Evolutionary conservation across 257 asterid genomes (phyloP).

Genomic region (Primulina eburnea): DNA sequence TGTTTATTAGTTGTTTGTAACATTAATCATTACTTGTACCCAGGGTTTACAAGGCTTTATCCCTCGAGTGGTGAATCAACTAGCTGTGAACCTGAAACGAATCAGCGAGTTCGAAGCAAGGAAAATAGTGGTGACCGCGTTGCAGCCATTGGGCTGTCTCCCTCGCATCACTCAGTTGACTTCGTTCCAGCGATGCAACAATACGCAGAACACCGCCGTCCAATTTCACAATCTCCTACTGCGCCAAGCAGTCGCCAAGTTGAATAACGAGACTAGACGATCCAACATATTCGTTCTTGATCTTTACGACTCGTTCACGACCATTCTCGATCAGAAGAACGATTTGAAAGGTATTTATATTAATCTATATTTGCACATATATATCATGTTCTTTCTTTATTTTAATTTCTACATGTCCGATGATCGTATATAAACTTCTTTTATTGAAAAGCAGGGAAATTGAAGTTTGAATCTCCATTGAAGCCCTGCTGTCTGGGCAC

Average conservation of each 20-base stretch:
- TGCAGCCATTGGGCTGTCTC: slow-evolving; percentile 83
- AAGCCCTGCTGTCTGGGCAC: slow-evolving; percentile 76
- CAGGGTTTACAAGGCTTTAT: slow-evolving; percentile 53
- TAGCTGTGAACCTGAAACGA: slow-evolving; percentile 41
- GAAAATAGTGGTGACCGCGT: slow-evolving; percentile 51
- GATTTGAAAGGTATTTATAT: slow-evolving; percentile 34
- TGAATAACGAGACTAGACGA: slow-evolving; percentile 47
- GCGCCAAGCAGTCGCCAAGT: slow-evolving; percentile 42
- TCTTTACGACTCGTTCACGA: slow-evolving; percentile 55
- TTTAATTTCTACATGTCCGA: too few species aligned
- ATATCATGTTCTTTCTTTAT: too few species aligned
- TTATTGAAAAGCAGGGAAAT: slow-evolving; percentile 35
- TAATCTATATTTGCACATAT: neutral
- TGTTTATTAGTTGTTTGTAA: too few species aligned
- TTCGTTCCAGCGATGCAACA: slow-evolving; percentile 61
- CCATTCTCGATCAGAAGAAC: slow-evolving; percentile 38
- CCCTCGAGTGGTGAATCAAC: slow-evolving; percentile 51
- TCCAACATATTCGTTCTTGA: slow-evolving; percentile 47
- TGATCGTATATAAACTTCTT: too few species aligned
- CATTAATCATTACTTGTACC: too few species aligned
- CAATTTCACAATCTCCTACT: slow-evolving; percentile 51
- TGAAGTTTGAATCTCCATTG: slow-evolving; percentile 58
- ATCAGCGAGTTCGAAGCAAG: slow-evolving; percentile 48
- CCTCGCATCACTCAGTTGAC: slow-evolving; percentile 50
- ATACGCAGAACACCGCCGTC: slow-evolving; percentile 47